These are phyloP conservation scores for Lecanicillium sp. DNA, from an alignment of 2,329 filamentous ascomycete genomes.

Conservation along the genomic window DNA sequence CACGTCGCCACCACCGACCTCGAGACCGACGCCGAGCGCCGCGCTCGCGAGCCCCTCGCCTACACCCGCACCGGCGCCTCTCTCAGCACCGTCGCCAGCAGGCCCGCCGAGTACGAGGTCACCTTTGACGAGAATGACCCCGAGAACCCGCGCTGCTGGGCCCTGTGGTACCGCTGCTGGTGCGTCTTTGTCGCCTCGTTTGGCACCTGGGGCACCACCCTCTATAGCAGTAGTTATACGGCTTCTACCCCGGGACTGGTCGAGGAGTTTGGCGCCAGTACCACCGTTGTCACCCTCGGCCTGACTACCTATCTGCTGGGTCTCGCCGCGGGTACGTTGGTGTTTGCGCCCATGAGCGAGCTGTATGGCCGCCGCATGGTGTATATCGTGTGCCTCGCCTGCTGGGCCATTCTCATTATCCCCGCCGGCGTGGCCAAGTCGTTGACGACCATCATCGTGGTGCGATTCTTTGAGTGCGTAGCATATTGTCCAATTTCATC, in stretches of 20 bases:
- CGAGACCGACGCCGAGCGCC: constrained; percentile 30
- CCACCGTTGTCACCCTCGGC: constrained; percentile 62
- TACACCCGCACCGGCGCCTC: constrained; percentile 34
- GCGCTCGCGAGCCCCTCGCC: constrained; percentile 36
- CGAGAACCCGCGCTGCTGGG: constrained; percentile 62
- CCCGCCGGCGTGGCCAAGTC: constrained; percentile 65
- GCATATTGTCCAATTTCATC: not conserved
- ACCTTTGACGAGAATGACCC: constrained; percentile 59
- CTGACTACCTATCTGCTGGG: constrained; percentile 74
- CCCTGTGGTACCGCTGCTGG: constrained; percentile 39
- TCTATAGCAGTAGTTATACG: constrained; percentile 76
- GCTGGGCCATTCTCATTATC: constrained; percentile 63
- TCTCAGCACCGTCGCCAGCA: constrained; percentile 29
- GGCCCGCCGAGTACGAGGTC: constrained; percentile 60
- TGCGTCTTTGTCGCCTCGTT: constrained; percentile 36
- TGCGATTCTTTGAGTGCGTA: constrained; percentile 62
- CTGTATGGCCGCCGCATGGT: constrained; percentile 62
- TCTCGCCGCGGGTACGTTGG: constrained; percentile 61
- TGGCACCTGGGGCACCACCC: constrained; percentile 45
- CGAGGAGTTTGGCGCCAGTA: constrained; percentile 52
- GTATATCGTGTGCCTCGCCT: constrained; percentile 56
- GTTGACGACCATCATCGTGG: constrained; percentile 59
- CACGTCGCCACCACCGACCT: constrained; percentile 22
- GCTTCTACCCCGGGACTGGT: constrained; percentile 62
- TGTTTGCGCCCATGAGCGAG: constrained; percentile 68